Evolutionary conservation across 331 rosid genomes (phyloP).

Genomic region (Quercus phellos): DNA sequence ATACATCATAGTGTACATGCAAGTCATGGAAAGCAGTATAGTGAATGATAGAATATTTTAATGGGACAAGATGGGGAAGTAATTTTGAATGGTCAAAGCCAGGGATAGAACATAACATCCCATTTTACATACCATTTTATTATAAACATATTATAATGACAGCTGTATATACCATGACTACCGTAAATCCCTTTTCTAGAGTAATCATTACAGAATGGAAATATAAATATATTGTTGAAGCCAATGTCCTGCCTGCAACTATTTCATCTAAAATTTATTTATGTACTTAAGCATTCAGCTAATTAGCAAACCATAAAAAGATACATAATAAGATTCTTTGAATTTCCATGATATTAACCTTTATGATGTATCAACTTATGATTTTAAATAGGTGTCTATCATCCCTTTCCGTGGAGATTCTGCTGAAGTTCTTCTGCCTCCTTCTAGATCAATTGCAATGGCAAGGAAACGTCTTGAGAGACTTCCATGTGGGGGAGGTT

Average conservation of each 20-base stretch:
- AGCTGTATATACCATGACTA: not conserved
- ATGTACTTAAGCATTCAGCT: not conserved
- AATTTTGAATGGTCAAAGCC: not conserved
- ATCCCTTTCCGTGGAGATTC: conserved; percentile 97
- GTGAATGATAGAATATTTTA: not conserved
- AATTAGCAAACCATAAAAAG: not conserved
- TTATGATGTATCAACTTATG: not conserved
- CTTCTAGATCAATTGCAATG: conserved; percentile 98
- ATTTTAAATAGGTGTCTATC: conserved; percentile 70
- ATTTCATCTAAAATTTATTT: not conserved
- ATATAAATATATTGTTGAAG: not conserved
- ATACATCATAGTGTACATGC: not conserved
- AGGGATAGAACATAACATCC: not conserved
- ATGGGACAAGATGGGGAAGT: not conserved
- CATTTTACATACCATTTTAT: not conserved
- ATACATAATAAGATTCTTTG: not conserved
- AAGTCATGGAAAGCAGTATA: not conserved
- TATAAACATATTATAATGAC: not conserved
- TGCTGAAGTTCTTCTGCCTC: conserved; percentile 98
- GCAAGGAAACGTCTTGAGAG: conserved; percentile 94
- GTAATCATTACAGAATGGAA: not conserved
- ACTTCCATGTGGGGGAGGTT: conserved; percentile 99
- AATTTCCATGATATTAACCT: not conserved
- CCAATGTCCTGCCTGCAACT: not conserved
- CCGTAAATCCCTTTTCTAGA: not conserved